Evolutionary conservation across 164 flowering plant species (phyloP).

Genomic region (Tetracentron sinense): DNA sequence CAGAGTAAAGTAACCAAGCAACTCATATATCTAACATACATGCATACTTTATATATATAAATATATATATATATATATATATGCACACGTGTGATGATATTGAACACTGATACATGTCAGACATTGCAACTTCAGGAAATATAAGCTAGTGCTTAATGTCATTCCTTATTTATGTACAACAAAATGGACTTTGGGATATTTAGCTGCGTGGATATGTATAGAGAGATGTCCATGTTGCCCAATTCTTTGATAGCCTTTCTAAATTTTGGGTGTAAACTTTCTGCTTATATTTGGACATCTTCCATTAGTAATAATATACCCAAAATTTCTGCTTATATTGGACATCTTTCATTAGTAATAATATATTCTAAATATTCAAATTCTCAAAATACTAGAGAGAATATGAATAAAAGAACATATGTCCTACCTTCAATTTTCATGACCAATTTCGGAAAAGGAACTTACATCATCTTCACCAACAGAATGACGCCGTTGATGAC

Average conservation of each 20-base stretch:
- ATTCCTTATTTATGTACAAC: background rate
- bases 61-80: no score
- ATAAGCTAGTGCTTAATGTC: background rate
- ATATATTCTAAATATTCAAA: background rate
- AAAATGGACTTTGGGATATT: background rate
- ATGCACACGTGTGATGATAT: background rate
- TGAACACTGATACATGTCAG: no score
- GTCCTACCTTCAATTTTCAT: background rate
- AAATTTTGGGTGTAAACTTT: background rate
- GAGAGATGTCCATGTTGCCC: background rate
- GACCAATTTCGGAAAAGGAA: background rate
- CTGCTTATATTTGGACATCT: background rate
- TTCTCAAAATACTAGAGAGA: background rate
- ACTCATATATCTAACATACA: no score
- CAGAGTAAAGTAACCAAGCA: background rate
- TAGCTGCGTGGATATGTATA: background rate
- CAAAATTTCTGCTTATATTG: no score
- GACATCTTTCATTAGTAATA: no score
- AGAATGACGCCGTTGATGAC: conserved; percentile 65
- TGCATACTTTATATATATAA: no score
- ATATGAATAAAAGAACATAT: background rate
- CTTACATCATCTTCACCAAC: conserved; percentile 74
- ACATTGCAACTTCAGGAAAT: no score
- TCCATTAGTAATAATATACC: no score
- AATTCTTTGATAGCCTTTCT: background rate